Evolutionary conservation across 306 rosid genomes (phyloP), one percentile per base, ranked within the genome.

Genomic region (Datisca glomerata): DNA sequence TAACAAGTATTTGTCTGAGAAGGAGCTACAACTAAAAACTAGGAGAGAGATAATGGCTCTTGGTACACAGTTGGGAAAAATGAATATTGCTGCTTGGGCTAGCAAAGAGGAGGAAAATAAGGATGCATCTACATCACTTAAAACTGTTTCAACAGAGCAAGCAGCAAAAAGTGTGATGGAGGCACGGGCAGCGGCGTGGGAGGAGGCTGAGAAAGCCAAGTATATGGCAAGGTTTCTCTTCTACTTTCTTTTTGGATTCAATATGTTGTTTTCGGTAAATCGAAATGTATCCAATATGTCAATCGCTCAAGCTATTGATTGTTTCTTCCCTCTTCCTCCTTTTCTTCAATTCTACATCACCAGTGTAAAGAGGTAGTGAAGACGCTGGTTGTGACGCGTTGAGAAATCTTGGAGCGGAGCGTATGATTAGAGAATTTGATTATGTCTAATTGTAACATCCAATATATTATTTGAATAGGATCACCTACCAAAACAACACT

Each of bases 51-150:
- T 87, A 48, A 77, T 79, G 76, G 89, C 33, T 67, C 94, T 87
- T 18, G 97, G 97, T 35, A 80, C 83, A 33, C 97, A 76, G 63
- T 65, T 87, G 36, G 97, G 97, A 53, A 87, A 87, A 74, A 67
- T 63, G 69, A 87, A 79, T 63, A 87, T 87, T 61, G 93, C 97
- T 60, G 94, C 97, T 14, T 87, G 97, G 97, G 97, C 97, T 69
- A 80, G 93, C 77, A 87, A 77, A 67, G 89, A 74, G 58, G 96
- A 78, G 34, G 94, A 79, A 65, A 94, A 81, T 44, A 87, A 69
- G 37, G 93, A 69, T 76, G 86, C 94, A 31, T 87, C 97, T 10
- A 65, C 85, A 4, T 79, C 94, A 3, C 63, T 70, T 33, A 76
- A 82, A 69, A 65, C 39, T 50, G 46, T 67, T 58, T 43, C 66